phyloP scores from a whole-genome alignment of 176 grass and related monocot species.

The Cenchrus fungigraminus region DNA sequence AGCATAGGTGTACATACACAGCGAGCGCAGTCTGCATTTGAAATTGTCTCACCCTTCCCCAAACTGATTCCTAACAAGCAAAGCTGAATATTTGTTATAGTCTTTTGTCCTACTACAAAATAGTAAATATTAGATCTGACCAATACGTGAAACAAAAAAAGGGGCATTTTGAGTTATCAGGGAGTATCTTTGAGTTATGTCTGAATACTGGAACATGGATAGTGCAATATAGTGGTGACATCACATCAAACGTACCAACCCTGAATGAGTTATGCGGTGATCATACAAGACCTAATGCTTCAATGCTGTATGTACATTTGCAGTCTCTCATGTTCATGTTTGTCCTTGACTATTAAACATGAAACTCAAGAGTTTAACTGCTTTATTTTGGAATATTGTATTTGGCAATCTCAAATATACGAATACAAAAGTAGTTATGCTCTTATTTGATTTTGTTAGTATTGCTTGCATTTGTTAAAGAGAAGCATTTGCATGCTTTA shows the following conservation, averaged over 20 bases:
- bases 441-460: not conserved
- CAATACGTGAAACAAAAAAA: not conserved
- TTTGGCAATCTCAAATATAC: conserved; percentile 23
- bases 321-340: conserved; percentile 16
- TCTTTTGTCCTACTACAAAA: conserved; percentile 21
- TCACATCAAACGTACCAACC: not conserved
- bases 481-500: not conserved
- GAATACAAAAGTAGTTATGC: not conserved
- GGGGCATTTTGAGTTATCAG: not conserved
- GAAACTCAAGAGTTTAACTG: conserved; percentile 10
- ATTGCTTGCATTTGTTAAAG: conserved; percentile 27
- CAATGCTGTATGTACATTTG: not conserved
- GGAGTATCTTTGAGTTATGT: not conserved
- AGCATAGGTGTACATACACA: not conserved
- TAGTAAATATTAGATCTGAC: conserved; percentile 15
- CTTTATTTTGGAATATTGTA: not conserved
- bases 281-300: not conserved
- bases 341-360: conserved; percentile 29
- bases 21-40: not conserved
- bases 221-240: not conserved
- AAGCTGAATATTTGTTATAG: not conserved
- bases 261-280: not conserved
- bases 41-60: not conserved
- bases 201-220: not conserved
- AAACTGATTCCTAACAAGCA: conserved; percentile 4